Percentiles rank a stretch among this genome's conserved stretches.
Conservation (phyloP, 495 filamentous ascomycete species). For the Aspergillus cristatus region DNA sequence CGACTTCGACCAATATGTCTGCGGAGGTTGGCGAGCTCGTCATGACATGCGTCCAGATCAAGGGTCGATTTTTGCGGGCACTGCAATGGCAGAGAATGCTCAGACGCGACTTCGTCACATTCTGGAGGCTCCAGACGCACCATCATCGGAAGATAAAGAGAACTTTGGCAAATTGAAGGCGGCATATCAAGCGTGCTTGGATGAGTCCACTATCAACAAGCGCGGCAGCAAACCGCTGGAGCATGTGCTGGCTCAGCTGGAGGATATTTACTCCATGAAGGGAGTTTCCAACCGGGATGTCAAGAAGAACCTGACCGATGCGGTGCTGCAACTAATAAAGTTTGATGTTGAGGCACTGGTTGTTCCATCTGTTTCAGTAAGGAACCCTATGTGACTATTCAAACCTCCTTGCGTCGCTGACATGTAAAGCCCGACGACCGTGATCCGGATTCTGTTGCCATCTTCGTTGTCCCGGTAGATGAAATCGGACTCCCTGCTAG, state of each 20-base stretch:
- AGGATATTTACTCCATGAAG: slow-evolving; percentile 43
- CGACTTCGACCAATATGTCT: slow-evolving; percentile 60
- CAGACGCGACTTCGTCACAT: slow-evolving; percentile 54
- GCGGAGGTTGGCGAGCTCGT: slow-evolving; percentile 54
- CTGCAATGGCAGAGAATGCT: slow-evolving; percentile 50
- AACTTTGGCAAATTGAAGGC: slow-evolving; percentile 60
- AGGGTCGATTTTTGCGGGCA: slow-evolving; percentile 48
- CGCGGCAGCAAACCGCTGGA: slow-evolving; percentile 45
- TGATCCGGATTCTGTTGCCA: slow-evolving; percentile 54
- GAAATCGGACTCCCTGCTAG: slow-evolving; percentile 52
- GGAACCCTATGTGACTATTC: slow-evolving; percentile 9
- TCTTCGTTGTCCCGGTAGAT: slow-evolving; percentile 43
- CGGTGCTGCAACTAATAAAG: slow-evolving; percentile 45
- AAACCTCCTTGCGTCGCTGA: too few species aligned
- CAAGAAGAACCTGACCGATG: slow-evolving; percentile 37
- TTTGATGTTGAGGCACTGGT: slow-evolving; percentile 43
- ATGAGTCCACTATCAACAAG: slow-evolving; percentile 44
- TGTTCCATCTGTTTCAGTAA: slow-evolving; percentile 37
- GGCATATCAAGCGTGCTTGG: slow-evolving; percentile 56
- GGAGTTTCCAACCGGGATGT: slow-evolving; percentile 23
- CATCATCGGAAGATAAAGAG: slow-evolving; percentile 41
- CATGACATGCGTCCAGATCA: slow-evolving; percentile 62
- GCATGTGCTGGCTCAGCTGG: slow-evolving; percentile 42
- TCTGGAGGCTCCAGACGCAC: slow-evolving; percentile 47
- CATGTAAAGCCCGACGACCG: slow-evolving; percentile 54